Evolutionary conservation across 768 basidiomycete species (phyloP).

Genomic region (Psilocybe cubensis): DNA sequence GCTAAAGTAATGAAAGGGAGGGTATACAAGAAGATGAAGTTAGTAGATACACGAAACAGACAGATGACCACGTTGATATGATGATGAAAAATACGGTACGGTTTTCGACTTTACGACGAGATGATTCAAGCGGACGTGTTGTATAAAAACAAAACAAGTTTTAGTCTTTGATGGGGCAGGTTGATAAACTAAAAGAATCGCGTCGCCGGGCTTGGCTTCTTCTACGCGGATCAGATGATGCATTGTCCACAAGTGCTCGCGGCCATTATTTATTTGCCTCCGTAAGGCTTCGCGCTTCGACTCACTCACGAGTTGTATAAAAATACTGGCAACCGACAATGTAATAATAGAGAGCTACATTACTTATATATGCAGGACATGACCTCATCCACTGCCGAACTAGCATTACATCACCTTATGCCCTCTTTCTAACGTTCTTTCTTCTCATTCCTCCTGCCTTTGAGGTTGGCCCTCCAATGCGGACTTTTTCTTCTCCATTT

Average conservation of each 20-base stretch:
- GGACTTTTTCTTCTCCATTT: slow-evolving; percentile 31
- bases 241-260: background rate
- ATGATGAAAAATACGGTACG: background rate
- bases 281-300: background rate
- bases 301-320: background rate
- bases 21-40: background rate
- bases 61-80: background rate
- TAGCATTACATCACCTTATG: slow-evolving; percentile 34
- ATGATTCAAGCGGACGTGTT: background rate
- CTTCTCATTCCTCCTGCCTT: slow-evolving; percentile 71
- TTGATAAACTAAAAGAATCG: background rate
- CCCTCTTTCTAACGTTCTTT: slow-evolving; percentile 56
- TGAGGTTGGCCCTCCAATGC: slow-evolving; percentile 41
- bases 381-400: background rate
- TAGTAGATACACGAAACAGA: background rate
- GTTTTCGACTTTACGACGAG: background rate
- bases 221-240: background rate
- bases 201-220: background rate
- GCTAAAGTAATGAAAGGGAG: background rate
- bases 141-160: background rate
- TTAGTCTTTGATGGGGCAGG: background rate
- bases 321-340: background rate
- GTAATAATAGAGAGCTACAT: background rate
- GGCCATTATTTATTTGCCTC: background rate
- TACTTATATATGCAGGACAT: background rate